phyloP scores from a whole-genome alignment of 2,329 filamentous ascomycete genomes.

The Alternaria solani region DNA sequence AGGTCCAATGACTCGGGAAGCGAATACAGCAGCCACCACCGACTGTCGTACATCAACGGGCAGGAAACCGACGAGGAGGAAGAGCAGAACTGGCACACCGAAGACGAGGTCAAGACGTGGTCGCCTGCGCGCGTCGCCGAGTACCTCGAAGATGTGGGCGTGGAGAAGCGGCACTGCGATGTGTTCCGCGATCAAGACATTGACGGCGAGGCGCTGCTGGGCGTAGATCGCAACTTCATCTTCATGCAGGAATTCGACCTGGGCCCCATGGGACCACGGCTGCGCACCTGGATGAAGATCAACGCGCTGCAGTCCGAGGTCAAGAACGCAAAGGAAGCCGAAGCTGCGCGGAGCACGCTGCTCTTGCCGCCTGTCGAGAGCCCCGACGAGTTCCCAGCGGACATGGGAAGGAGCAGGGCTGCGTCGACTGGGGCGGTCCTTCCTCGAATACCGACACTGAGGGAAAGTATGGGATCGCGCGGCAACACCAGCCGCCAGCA shows the following conservation, averaged over 20 bases:
- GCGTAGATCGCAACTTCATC: slow-evolving; percentile 93
- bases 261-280: slow-evolving; percentile 84
- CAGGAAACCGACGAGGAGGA: slow-evolving; percentile 96
- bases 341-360: slow-evolving; percentile 44
- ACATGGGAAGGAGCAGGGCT: slow-evolving; percentile 56
- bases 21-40: slow-evolving; percentile 85
- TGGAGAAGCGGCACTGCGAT: slow-evolving; percentile 89
- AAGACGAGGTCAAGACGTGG: slow-evolving; percentile 81
- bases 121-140: slow-evolving; percentile 83
- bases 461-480: slow-evolving; percentile 43
- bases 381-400: slow-evolving; percentile 42
- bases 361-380: slow-evolving; percentile 45
- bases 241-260: slow-evolving; percentile 96
- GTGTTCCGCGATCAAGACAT: slow-evolving; percentile 97
- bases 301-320: slow-evolving; percentile 90
- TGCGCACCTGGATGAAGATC: slow-evolving; percentile 98
- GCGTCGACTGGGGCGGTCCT: slow-evolving; percentile 54
- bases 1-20: slow-evolving; percentile 78
- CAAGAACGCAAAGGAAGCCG: slow-evolving; percentile 60
- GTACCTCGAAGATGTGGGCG: slow-evolving; percentile 82
- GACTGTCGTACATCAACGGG: slow-evolving; percentile 90
- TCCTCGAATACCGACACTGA: slow-evolving; percentile 49
- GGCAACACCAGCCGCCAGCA: slow-evolving; percentile 37
- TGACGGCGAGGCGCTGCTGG: slow-evolving; percentile 87
- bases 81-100: slow-evolving; percentile 73